Base-by-base conservation (phyloP, 495 filamentous ascomycete genomes). In the Penicillium macrosclerotiorum region DNA sequence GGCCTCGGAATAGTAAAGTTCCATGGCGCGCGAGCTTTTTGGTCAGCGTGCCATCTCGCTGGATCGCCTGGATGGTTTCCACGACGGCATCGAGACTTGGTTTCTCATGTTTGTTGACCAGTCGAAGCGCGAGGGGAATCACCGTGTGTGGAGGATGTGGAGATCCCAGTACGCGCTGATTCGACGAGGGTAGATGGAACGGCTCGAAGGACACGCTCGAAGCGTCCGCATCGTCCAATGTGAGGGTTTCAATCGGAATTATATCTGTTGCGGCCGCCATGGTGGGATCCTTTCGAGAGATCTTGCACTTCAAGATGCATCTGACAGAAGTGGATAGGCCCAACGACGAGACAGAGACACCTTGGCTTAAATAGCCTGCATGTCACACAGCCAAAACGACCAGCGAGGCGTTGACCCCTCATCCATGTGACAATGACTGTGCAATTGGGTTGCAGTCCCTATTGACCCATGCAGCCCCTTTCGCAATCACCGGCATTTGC, bases 161-260 rank as follows among this genome's bases (percentile, higher is more conserved):
- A 14, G 63, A 33, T 14, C 60, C 56, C 6, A 73, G 65, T 3
- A 51, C 42, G 5, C 68, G 69, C 41, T 75, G 71, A 46, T 76
- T 76, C 5, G 60, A 64, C 4, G 65, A 86, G 89, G 39, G 89
- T 59, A 35, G 77, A 77, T 49, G 88, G 82, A 76, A 96, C 84
- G 52, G 85, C 85, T 51, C 75, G 45, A 68, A 62, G 5, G 45
- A 48, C n/a, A 59, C 30, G 11, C 29, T 22, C 2, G 29, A 25
- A 24, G 35, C 31, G 22, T 27, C 31, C 17, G 37, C n/a, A 22
- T 37, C 32, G 7, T 23, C 9, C 18, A 54, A 8, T n/a, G 24
- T 41, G 13, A 47, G 40, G 16, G 35, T 27, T 20, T 31, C 34
- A 9, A 47, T 9, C 16, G 31, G 25, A 5, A 50, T 14, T 13